Evolutionary conservation across 495 filamentous ascomycete species (phyloP), one percentile per base, ranked within the genome.

Genomic region (Talaromyces borbonicus): DNA sequence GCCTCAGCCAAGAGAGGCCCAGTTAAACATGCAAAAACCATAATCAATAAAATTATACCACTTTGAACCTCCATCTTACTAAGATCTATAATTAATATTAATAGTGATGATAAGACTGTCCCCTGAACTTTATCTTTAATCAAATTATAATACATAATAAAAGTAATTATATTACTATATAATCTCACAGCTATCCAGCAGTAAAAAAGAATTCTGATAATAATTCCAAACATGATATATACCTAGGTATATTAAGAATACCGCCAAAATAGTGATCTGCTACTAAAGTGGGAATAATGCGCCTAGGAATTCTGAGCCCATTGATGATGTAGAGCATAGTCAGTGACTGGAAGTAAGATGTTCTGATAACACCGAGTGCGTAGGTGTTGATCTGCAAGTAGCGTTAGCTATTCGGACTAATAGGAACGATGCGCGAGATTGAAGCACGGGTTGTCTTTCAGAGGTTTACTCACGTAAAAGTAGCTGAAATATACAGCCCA

Each of bases 31-130:
- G 85, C 85, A 40, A 92, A 74, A 29, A 75, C 80, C 12, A 83
- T 73, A 31, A 88, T 77, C 12, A 74, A 80, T 47, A 92, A 82
- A 18, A 81, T 72, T 84, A 92, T 89, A 6, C 86, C 88, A 71
- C 87, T 80, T 9, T 84, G 69, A 42, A 79, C 75, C 0, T 87
- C 84, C 14, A 73, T 69, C 58, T 85, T 87, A 19, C 73, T 71
- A 54, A 81, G 48, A 53, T 92, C 81, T 1, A 70, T 75, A 0
- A 70, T 75, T 16, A 87, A 71, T 7, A 79, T 74, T 11, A 75
- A 75, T 49, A 84, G 48, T 48, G 78, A 69, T 57, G 70, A 62
- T 23, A 80, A 67, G 61, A 80, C 76, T 39, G 90, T 61, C 5
- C 75, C 77, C 65, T 88, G 84, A 42, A 92, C 77, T 0, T 74